These are phyloP conservation scores for Xylaria castorea DNA, from an alignment of 495 filamentous ascomycete species.

Conservation along the genomic window DNA sequence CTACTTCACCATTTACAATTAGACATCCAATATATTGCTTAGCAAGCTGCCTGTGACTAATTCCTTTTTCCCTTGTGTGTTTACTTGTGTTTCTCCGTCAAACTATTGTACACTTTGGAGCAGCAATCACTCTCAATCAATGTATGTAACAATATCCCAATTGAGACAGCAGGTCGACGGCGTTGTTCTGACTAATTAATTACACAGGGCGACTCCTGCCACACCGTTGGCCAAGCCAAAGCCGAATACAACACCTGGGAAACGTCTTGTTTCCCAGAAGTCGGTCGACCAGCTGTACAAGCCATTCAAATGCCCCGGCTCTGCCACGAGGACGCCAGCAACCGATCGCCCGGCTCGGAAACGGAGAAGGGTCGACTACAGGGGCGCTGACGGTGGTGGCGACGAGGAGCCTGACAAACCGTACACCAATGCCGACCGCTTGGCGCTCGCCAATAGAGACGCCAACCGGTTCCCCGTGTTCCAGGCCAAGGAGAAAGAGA, in stretches of 20 bases:
- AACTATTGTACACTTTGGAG: neutral
- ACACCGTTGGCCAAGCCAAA: slow-evolving; percentile 33
- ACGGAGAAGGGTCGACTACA: slow-evolving; percentile 87
- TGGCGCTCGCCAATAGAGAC: slow-evolving; percentile 86
- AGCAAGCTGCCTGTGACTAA: neutral
- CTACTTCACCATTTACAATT: neutral
- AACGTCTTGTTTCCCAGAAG: slow-evolving; percentile 51
- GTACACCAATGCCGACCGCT: slow-evolving; percentile 86
- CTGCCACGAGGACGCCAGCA: slow-evolving; percentile 70
- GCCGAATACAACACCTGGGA: slow-evolving; percentile 37
- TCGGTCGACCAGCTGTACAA: slow-evolving; percentile 74
- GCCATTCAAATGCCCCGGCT: slow-evolving; percentile 94
- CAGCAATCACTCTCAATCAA: neutral
- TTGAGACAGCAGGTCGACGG: neutral
- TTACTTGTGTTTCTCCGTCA: neutral
- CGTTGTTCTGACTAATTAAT: slow-evolving; percentile 1
- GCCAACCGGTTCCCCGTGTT: slow-evolving; percentile 91
- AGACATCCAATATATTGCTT: neutral
- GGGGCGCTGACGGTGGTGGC: slow-evolving; percentile 73
- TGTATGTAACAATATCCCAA: slow-evolving; percentile 12
- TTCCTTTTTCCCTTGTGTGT: neutral
- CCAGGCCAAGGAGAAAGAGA: slow-evolving; percentile 84
- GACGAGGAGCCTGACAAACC: slow-evolving; percentile 76
- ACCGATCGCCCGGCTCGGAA: slow-evolving; percentile 87
- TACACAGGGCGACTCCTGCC: slow-evolving; percentile 34